Evolutionary conservation across 73 alveolate species (phyloP).

Genomic region (Blepharisma japonicum): DNA sequence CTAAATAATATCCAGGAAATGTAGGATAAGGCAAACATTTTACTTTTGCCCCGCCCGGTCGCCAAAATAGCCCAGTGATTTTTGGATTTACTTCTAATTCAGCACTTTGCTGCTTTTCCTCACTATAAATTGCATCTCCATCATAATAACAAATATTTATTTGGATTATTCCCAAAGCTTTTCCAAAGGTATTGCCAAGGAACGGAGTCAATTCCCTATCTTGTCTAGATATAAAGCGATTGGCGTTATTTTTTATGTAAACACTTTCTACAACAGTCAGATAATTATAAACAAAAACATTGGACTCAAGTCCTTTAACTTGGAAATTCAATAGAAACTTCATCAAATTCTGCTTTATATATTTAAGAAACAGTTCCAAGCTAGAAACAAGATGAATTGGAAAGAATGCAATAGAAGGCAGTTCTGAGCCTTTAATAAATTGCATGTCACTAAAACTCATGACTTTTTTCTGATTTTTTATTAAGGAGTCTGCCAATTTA

Average conservation of each 20-base stretch:
- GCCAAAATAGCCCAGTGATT: background rate
- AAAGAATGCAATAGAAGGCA: background rate
- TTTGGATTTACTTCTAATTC: background rate
- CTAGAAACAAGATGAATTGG: background rate
- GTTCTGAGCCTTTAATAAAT: background rate
- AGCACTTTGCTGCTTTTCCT: background rate
- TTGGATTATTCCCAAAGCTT: background rate
- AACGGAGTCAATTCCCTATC: background rate
- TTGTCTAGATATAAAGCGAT: background rate
- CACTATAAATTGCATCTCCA: background rate
- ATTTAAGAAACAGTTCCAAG: background rate
- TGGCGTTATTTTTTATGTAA: background rate
- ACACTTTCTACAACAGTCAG: background rate
- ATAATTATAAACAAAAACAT: slow-evolving; percentile 1
- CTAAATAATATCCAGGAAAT: background rate
- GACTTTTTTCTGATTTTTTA: background rate
- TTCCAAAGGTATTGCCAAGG: slow-evolving; percentile 25
- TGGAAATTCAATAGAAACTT: background rate
- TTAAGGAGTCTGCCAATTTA: background rate
- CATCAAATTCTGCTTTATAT: background rate
- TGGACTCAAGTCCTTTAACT: background rate
- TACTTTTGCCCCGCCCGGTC: background rate
- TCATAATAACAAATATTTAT: background rate
- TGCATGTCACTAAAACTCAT: background rate
- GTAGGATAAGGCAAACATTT: background rate